Evolutionary conservation across 352 stramenopile genomes (phyloP).

Genomic region (Pythium aphanidermatum): DNA sequence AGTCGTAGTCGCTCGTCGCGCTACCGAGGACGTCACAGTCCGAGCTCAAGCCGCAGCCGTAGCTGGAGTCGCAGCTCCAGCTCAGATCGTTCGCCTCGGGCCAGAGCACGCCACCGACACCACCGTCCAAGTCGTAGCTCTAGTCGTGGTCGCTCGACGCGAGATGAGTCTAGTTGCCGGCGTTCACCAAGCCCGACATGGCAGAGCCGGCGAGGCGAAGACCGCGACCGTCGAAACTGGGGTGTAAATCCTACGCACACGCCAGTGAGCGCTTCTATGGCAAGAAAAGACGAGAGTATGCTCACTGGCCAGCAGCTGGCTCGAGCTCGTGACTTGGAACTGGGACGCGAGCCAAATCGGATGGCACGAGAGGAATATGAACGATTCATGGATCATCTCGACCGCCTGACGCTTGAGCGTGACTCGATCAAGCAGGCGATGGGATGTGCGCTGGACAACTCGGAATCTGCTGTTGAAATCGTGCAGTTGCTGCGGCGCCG

Average conservation of each 20-base stretch:
- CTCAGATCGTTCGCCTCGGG: too few species aligned
- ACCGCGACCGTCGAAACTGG: background rate
- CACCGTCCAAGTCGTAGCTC: background rate
- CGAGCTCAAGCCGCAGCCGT: constrained; percentile 1
- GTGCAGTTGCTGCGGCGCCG: constrained; percentile 38
- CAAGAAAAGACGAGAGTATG: constrained; percentile 18
- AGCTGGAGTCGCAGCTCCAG: constrained; percentile 24
- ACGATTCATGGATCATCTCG: constrained; percentile 39
- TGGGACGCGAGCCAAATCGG: constrained; percentile 45
- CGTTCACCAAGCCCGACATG: too few species aligned
- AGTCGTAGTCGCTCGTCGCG: constrained; percentile 2
- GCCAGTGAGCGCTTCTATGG: too few species aligned
- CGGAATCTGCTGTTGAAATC: constrained; percentile 65
- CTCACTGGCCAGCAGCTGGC: constrained; percentile 73
- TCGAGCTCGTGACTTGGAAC: constrained; percentile 54
- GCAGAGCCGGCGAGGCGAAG: background rate
- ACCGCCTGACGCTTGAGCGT: constrained; percentile 48
- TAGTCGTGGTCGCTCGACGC: constrained; percentile 3
- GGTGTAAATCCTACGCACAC: too few species aligned
- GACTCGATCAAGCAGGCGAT: constrained; percentile 66
- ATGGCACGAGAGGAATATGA: constrained; percentile 49
- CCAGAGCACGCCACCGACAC: too few species aligned
- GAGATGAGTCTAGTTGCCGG: too few species aligned
- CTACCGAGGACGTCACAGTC: background rate
- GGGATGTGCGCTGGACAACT: constrained; percentile 78